Conservation (phyloP, 345 rosid species). For the Psidium friedrichsthalianum region DNA sequence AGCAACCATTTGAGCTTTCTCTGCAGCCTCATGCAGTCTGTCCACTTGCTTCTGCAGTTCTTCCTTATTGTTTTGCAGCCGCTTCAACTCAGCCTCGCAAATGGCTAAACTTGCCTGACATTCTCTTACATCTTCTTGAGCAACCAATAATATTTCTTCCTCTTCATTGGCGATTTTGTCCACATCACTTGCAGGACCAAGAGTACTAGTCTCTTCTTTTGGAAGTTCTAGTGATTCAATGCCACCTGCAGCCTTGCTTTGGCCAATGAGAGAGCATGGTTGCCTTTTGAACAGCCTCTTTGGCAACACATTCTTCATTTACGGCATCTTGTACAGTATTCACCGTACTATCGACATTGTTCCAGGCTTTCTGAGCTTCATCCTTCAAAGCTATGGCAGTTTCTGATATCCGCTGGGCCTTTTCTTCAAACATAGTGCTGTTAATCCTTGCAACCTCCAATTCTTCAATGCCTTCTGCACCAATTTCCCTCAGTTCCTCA, state of each 20-base stretch:
- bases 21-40: constrained; percentile 60
- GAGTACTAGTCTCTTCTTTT: constrained; percentile 17
- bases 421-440: constrained; percentile 75
- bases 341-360: constrained; percentile 43
- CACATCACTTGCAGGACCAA: constrained; percentile 14
- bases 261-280: constrained; percentile 73
- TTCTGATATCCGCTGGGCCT: constrained; percentile 80
- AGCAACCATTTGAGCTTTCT: constrained; percentile 53
- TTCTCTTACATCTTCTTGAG: constrained; percentile 48
- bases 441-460: constrained; percentile 71
- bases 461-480: constrained; percentile 51
- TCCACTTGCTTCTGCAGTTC: constrained; percentile 67
- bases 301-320: constrained; percentile 52
- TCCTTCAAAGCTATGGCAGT: constrained; percentile 80
- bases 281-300: constrained; percentile 68
- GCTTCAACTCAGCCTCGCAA: constrained; percentile 49
- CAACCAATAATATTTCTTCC: constrained; percentile 32
- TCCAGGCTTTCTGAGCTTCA: constrained; percentile 54
- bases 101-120: constrained; percentile 39
- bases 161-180: constrained; percentile 17
- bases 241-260: constrained; percentile 69
- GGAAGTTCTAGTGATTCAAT: constrained; percentile 32
- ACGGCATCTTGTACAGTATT: constrained; percentile 47
- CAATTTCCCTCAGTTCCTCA: constrained; percentile 50
- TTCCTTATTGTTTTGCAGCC: constrained; percentile 47